Percentiles rank a stretch among this genome's conserved stretches.
Evolutionary conservation across 768 basidiomycete genomes (phyloP).

Genomic region (Daedaleopsis sinensis): DNA sequence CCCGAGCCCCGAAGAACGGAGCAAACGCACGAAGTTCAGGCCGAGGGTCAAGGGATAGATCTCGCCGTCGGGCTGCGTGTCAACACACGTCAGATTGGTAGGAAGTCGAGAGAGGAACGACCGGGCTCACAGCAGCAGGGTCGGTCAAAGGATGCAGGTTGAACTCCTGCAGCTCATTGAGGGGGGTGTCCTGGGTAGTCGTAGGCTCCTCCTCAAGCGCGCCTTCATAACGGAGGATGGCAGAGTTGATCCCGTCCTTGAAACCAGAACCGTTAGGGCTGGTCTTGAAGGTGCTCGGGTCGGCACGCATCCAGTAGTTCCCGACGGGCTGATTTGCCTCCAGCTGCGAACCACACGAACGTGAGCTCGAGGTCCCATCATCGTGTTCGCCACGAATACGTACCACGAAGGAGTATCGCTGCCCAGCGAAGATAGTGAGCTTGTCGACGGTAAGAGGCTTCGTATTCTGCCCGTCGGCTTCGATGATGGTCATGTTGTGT

Average conservation of each 20-base stretch:
- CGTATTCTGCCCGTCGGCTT: constrained; percentile 28
- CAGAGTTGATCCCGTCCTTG: constrained; percentile 50
- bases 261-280: constrained; percentile 22
- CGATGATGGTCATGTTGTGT: constrained; percentile 33
- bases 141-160: constrained; percentile 27
- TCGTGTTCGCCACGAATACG: neutral
- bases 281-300: constrained; percentile 25
- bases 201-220: constrained; percentile 41
- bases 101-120: neutral
- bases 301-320: constrained; percentile 26
- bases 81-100: neutral
- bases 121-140: constrained; percentile 16
- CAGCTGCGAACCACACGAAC: constrained; percentile 13
- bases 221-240: constrained; percentile 53
- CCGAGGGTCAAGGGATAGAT: constrained; percentile 21
- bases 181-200: constrained; percentile 18
- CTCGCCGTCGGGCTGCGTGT: constrained; percentile 20
- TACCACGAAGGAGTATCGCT: constrained; percentile 35
- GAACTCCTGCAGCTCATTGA: constrained; percentile 12
- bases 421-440: constrained; percentile 30
- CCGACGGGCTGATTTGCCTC: constrained; percentile 24
- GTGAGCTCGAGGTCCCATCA: neutral
- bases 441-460: constrained; percentile 28
- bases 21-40: constrained; percentile 20
- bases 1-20: constrained; percentile 1